These are phyloP conservation scores for Choanephora cucurbitarum DNA, from an alignment of 371 early-diverging fungal genomes.

Conservation along the genomic window DNA sequence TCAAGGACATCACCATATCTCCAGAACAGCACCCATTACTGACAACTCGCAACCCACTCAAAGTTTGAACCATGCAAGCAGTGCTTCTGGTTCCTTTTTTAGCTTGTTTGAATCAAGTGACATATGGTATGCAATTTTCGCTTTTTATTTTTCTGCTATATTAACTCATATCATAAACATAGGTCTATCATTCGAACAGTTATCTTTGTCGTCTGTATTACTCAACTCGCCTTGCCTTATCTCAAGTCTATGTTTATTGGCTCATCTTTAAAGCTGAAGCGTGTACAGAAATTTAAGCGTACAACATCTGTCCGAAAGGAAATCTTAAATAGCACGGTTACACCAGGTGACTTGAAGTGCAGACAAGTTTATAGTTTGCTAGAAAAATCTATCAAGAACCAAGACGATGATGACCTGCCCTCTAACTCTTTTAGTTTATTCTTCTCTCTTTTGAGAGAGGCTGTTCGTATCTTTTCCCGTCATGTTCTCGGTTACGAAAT, in stretches of 20 bases:
- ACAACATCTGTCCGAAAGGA: slow-evolving; percentile 6
- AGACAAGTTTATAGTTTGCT: slow-evolving; percentile 31
- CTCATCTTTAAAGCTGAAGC: slow-evolving; percentile 29
- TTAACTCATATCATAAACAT: not conserved
- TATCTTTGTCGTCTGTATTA: slow-evolving; percentile 32
- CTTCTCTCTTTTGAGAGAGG: slow-evolving; percentile 23
- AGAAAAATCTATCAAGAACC: slow-evolving; percentile 15
- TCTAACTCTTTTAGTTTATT: not conserved
- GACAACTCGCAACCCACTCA: slow-evolving; percentile 2
- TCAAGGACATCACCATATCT: slow-evolving; percentile 41
- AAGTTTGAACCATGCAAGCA: not conserved
- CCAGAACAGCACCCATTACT: slow-evolving; percentile 26
- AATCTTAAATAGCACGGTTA: not conserved
- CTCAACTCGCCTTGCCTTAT: slow-evolving; percentile 35
- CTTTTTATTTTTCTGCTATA: not conserved
- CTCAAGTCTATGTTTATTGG: slow-evolving; percentile 25
- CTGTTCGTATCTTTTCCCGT: slow-evolving; percentile 29
- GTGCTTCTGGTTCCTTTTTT: slow-evolving; percentile 9
- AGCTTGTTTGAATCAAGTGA: slow-evolving; percentile 19
- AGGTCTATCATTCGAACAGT: slow-evolving; percentile 32
- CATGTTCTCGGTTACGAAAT: slow-evolving; percentile 43
- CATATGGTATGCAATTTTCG: slow-evolving; percentile 23
- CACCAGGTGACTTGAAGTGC: slow-evolving; percentile 37
- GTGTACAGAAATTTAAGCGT: slow-evolving; percentile 28
- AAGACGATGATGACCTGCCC: slow-evolving; percentile 21